Evolutionary conservation across 73 alveolate species (phyloP).

Genomic region (Stentor roeselii): DNA sequence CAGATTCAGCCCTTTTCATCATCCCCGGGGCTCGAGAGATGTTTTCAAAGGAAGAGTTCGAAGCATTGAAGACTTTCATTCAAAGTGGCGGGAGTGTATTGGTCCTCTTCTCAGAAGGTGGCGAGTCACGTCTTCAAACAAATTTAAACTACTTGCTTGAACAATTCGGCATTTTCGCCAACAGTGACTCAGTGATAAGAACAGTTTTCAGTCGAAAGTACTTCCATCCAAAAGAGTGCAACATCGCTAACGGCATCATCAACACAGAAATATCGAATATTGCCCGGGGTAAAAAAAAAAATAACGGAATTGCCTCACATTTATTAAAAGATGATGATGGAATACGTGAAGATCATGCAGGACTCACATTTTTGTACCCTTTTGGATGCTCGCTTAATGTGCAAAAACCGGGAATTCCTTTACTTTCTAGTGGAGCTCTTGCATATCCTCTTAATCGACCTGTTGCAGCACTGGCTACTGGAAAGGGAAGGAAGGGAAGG

Average conservation of each 20-base stretch:
- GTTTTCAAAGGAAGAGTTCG: constrained; percentile 76
- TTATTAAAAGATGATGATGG: constrained; percentile 42
- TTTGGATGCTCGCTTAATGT: constrained; percentile 95
- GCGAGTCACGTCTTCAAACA: constrained; percentile 85
- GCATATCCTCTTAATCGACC: constrained; percentile 81
- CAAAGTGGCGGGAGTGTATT: constrained; percentile 90
- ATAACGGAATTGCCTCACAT: constrained; percentile 30
- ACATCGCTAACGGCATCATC: constrained; percentile 66
- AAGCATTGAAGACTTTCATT: constrained; percentile 79
- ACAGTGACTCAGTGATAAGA: constrained; percentile 86
- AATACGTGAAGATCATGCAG: constrained; percentile 70
- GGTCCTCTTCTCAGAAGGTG: constrained; percentile 90
- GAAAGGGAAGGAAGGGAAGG: constrained; percentile 55
- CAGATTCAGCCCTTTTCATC: constrained; percentile 57
- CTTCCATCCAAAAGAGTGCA: constrained; percentile 93
- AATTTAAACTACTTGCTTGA: constrained; percentile 90
- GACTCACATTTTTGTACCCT: constrained; percentile 91
- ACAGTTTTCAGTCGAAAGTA: constrained; percentile 75
- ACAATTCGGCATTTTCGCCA: constrained; percentile 82
- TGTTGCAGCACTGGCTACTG: neutral
- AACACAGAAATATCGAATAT: constrained; percentile 47
- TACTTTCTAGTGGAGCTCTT: constrained; percentile 89
- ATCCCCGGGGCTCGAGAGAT: constrained; percentile 67
- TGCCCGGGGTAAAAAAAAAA: constrained; percentile 56
- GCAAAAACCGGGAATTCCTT: constrained; percentile 77